Evolutionary conservation across 2,329 filamentous ascomycete genomes (phyloP).

Genomic region (Penicillium palitans): DNA sequence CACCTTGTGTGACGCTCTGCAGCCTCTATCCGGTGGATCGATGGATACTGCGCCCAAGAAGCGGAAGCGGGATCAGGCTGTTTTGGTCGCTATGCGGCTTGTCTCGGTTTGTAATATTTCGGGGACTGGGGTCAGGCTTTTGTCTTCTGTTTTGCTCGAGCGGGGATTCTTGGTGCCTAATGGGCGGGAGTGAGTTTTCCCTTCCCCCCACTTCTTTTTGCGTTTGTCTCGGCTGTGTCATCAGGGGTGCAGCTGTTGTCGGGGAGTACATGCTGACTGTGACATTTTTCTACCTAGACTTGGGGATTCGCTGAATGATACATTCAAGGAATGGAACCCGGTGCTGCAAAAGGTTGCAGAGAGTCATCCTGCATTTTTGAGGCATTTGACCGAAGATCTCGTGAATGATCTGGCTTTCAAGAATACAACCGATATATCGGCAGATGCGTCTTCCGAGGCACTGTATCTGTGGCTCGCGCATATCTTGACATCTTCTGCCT

Average conservation of each 20-base stretch:
- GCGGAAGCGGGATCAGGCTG: constrained; percentile 28
- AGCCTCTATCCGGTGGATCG: constrained; percentile 13
- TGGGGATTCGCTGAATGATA: constrained; percentile 30
- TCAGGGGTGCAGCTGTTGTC: neutral
- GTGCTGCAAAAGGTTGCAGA: constrained; percentile 40
- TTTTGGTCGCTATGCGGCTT: constrained; percentile 27
- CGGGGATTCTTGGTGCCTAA: constrained; percentile 27
- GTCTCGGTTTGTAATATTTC: constrained; percentile 31
- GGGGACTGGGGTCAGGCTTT: constrained; percentile 15
- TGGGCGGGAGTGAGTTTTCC: constrained; percentile 30
- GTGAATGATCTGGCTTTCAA: constrained; percentile 36
- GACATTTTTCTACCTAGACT: constrained; percentile 19
- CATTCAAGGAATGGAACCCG: constrained; percentile 39
- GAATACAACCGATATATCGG: constrained; percentile 18
- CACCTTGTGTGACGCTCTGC: constrained; percentile 22
- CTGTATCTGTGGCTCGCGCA: constrained; percentile 53
- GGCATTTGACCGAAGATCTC: constrained; percentile 42
- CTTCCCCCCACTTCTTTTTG: neutral
- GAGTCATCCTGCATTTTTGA: constrained; percentile 37
- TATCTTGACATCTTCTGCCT: constrained; percentile 44
- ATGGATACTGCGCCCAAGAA: constrained; percentile 31
- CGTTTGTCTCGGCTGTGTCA: neutral
- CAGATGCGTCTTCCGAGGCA: constrained; percentile 43
- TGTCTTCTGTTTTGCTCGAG: constrained; percentile 33
- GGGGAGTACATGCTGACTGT: constrained; percentile 7